These are phyloP conservation scores for Tolypocladium cylindrosporum DNA, from an alignment of 2,329 filamentous ascomycete species.

Conservation along the genomic window DNA sequence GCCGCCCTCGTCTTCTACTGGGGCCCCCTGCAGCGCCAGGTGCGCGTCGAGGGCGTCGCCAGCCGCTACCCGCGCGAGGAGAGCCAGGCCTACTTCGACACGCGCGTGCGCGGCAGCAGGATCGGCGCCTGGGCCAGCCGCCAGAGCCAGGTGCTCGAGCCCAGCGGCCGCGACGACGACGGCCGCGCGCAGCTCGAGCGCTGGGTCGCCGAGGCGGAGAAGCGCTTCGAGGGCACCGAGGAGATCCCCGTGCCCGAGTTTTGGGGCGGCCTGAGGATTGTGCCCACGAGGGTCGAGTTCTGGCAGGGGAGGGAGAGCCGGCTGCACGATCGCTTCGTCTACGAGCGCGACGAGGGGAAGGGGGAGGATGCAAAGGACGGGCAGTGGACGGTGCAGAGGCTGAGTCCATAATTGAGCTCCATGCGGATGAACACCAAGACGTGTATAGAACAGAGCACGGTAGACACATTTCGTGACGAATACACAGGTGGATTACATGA, in stretches of 20 bases:
- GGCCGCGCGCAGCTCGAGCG: conserved; percentile 65
- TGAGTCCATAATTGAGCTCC: conserved; percentile 52
- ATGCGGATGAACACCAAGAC: background rate
- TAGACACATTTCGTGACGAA: background rate
- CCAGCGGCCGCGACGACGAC: conserved; percentile 33
- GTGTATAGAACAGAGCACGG: background rate
- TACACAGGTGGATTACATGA: background rate
- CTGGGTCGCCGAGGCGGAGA: conserved; percentile 68
- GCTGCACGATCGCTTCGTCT: conserved; percentile 88
- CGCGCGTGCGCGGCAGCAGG: conserved; percentile 65
- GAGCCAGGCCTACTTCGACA: conserved; percentile 59
- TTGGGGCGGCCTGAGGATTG: conserved; percentile 84
- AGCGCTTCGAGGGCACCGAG: conserved; percentile 63
- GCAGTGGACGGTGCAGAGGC: conserved; percentile 58
- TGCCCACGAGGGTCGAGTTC: conserved; percentile 85
- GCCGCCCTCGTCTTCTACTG: conserved; percentile 87
- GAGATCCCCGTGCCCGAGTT: conserved; percentile 85
- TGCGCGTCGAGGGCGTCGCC: conserved; percentile 72
- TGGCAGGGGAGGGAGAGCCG: conserved; percentile 89
- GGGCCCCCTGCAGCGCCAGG: conserved; percentile 77
- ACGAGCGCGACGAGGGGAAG: conserved; percentile 48
- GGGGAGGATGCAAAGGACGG: conserved; percentile 19
- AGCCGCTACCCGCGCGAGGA: conserved; percentile 60
- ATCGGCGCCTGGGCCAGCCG: conserved; percentile 89
- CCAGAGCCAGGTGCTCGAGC: conserved; percentile 68